These are phyloP conservation scores for Cyclocybe cylindracea DNA, from an alignment of 768 basidiomycete genomes.

Conservation along the genomic window DNA sequence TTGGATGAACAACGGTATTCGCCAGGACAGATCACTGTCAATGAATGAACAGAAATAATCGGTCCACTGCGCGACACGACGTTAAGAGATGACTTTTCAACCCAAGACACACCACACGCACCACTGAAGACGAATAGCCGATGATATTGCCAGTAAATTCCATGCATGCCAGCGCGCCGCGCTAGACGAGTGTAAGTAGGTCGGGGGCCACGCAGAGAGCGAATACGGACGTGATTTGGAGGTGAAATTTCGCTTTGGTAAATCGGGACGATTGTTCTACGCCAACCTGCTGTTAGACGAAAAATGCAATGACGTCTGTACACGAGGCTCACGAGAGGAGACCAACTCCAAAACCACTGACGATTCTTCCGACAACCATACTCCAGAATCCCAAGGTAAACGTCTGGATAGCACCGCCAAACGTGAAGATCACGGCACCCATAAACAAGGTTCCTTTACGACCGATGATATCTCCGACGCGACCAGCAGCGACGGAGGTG, in stretches of 20 bases:
- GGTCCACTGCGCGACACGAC: slow-evolving; percentile 62
- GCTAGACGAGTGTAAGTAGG: slow-evolving; percentile 37
- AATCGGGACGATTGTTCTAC: slow-evolving; percentile 90
- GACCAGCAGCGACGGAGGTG: slow-evolving; percentile 87
- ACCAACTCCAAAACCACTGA: slow-evolving; percentile 90
- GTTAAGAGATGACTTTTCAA: slow-evolving; percentile 1
- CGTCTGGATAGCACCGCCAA: slow-evolving; percentile 87
- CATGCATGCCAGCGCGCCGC: slow-evolving; percentile 91
- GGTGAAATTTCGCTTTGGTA: slow-evolving; percentile 97
- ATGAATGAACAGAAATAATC: slow-evolving; percentile 94
- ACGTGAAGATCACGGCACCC: slow-evolving; percentile 81
- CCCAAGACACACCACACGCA: slow-evolving; percentile 38
- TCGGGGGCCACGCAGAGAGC: neutral
- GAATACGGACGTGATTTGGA: slow-evolving; percentile 70
- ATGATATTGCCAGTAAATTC: slow-evolving; percentile 93
- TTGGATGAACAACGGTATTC: slow-evolving; percentile 87
- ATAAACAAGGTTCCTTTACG: slow-evolving; percentile 81
- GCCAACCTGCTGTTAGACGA: too few relatives aligned
- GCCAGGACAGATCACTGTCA: slow-evolving; percentile 86
- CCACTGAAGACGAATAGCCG: slow-evolving; percentile 89
- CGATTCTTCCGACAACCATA: slow-evolving; percentile 83
- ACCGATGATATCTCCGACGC: slow-evolving; percentile 85
- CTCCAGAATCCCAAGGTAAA: slow-evolving; percentile 74
- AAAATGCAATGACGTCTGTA: neutral
- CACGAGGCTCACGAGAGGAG: slow-evolving; percentile 69